Evolutionary conservation across 768 basidiomycete genomes (phyloP).

Genomic region (Zangia roseola): DNA sequence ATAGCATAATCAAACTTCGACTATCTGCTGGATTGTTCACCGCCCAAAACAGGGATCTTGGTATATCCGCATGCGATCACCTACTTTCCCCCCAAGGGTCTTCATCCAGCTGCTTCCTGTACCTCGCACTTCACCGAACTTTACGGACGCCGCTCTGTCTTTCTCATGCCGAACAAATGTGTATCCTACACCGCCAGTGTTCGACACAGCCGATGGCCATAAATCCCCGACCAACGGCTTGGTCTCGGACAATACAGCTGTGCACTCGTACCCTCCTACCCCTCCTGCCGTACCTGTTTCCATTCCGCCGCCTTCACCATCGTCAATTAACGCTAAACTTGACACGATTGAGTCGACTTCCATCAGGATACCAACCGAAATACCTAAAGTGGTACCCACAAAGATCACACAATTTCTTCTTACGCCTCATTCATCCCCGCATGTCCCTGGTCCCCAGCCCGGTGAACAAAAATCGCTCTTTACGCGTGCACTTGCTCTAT

Average conservation of each 20-base stretch:
- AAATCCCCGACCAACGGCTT: constrained; percentile 29
- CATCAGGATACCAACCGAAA: neutral
- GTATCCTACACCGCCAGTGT: constrained; percentile 25
- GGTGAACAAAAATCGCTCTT: constrained; percentile 44
- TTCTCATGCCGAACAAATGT: constrained; percentile 52
- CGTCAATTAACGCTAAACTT: constrained; percentile 31
- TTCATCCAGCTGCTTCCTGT: constrained; percentile 57
- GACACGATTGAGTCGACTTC: constrained; percentile 11
- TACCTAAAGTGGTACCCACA: constrained; percentile 12
- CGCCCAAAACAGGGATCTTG: constrained; percentile 79
- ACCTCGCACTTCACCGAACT: constrained; percentile 43
- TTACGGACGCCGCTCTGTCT: constrained; percentile 50
- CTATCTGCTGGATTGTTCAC: constrained; percentile 73
- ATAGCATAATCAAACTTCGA: constrained; percentile 67
- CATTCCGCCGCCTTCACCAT: constrained; percentile 36
- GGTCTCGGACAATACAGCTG: constrained; percentile 31
- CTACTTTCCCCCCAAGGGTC: constrained; percentile 61
- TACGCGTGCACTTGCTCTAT: constrained; percentile 46
- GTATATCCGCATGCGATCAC: constrained; percentile 78
- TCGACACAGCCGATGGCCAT: neutral
- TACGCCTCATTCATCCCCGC: constrained; percentile 42
- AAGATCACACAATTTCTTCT: constrained; percentile 52
- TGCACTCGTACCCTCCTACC: constrained; percentile 62
- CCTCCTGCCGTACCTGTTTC: constrained; percentile 37
- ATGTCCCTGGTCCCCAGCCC: constrained; percentile 27